These are phyloP conservation scores for Selaginella moellendorffii DNA, from an alignment of 75 land plant species.

Conservation along the genomic window DNA sequence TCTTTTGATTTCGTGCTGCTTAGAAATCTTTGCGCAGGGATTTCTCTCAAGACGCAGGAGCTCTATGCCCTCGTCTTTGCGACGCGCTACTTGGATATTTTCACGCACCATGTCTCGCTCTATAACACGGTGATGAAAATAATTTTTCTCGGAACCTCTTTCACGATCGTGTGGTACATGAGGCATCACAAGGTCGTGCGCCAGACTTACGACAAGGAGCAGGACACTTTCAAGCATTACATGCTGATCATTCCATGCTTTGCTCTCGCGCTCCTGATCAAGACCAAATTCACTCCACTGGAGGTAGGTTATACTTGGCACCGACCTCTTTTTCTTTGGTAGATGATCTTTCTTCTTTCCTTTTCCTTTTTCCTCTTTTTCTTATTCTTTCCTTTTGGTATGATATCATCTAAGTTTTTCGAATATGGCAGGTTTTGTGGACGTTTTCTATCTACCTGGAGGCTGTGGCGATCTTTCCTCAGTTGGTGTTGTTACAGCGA, in stretches of 20 bases:
- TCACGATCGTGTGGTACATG: conserved; percentile 76
- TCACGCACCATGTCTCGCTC: conserved; percentile 42
- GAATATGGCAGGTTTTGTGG: conserved; percentile 89
- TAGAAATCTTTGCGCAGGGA: conserved; percentile 21
- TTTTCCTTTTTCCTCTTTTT: too few relatives aligned
- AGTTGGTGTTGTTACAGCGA: conserved; percentile 61
- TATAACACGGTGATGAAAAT: conserved; percentile 74
- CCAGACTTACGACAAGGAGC: conserved; percentile 65
- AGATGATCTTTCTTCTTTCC: too few relatives aligned
- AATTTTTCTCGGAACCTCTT: conserved; percentile 60
- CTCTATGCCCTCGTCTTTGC: conserved; percentile 62
- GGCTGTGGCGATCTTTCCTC: conserved; percentile 79
- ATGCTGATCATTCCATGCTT: conserved; percentile 55
- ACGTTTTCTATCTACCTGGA: conserved; percentile 74
- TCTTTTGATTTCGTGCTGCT: not conserved
- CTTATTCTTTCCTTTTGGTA: too few relatives aligned
- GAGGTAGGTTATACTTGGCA: too few relatives aligned
- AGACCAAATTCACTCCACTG: conserved; percentile 54
- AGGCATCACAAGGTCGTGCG: conserved; percentile 69
- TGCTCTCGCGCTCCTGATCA: conserved; percentile 47
- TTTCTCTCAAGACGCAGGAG: conserved; percentile 73
- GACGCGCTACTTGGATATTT: conserved; percentile 53
- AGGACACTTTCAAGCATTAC: conserved; percentile 63
- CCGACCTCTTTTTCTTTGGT: too few relatives aligned
- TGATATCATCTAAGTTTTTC: too few relatives aligned